These are phyloP conservation scores for Ganoderma multipileum DNA, from an alignment of 1,284 basidiomycete species.

Conservation along the genomic window DNA sequence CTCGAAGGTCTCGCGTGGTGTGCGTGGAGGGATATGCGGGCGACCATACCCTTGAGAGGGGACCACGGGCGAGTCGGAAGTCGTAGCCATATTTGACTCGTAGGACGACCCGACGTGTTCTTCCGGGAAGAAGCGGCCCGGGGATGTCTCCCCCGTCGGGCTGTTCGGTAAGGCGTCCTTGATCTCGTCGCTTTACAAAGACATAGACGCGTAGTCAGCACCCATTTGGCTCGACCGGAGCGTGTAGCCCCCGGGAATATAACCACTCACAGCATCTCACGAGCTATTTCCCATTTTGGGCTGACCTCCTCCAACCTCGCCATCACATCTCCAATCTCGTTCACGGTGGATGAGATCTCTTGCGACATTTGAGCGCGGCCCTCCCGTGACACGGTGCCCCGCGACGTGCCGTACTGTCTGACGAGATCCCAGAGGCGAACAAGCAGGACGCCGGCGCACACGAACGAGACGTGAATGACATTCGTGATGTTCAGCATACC, in stretches of 20 bases:
- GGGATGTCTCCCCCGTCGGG: slow-evolving; percentile 22
- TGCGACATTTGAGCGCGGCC: slow-evolving; percentile 26
- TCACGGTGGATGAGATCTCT: slow-evolving; percentile 33
- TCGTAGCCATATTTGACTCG: slow-evolving; percentile 5
- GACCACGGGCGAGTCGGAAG: neutral
- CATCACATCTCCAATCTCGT: slow-evolving; percentile 36
- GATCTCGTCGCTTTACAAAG: slow-evolving; percentile 31
- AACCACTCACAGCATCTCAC: slow-evolving; percentile 36
- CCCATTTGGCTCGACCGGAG: neutral
- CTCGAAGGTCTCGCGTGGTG: slow-evolving; percentile 17
- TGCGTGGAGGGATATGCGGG: slow-evolving; percentile 17
- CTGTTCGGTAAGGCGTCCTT: slow-evolving; percentile 33
- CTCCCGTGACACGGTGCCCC: slow-evolving; percentile 15
- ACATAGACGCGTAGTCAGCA: slow-evolving; percentile 2
- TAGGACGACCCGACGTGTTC: slow-evolving; percentile 9
- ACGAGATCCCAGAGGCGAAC: slow-evolving; percentile 41
- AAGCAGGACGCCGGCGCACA: slow-evolving; percentile 39
- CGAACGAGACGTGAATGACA: slow-evolving; percentile 37
- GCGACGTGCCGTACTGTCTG: slow-evolving; percentile 30
- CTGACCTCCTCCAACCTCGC: slow-evolving; percentile 36
- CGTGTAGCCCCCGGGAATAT: slow-evolving; percentile 2
- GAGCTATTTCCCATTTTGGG: slow-evolving; percentile 39
- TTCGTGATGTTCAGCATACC: slow-evolving; percentile 43
- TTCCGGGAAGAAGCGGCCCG: slow-evolving; percentile 1
- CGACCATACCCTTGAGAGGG: neutral